These are phyloP conservation scores for Emergomyces orientalis DNA, from an alignment of 2,329 filamentous ascomycete species.

Conservation along the genomic window DNA sequence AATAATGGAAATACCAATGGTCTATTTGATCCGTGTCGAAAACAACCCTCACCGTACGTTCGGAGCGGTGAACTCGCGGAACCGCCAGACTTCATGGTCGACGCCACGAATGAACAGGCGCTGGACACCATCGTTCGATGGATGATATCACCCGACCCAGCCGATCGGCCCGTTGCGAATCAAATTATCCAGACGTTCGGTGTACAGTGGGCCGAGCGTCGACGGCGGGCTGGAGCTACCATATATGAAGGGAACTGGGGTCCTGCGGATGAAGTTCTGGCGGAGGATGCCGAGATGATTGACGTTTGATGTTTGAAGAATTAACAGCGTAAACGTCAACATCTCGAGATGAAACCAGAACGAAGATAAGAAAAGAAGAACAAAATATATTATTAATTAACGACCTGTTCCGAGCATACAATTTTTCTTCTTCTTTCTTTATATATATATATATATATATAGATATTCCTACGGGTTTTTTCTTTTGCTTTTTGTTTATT, in stretches of 20 bases:
- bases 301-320: slow-evolving; percentile 37
- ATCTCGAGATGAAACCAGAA: not conserved
- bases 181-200: slow-evolving; percentile 65
- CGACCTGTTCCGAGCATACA: not conserved
- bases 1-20: not conserved
- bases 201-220: slow-evolving; percentile 66
- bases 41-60: slow-evolving; percentile 16
- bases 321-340: slow-evolving; percentile 8
- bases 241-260: slow-evolving; percentile 96
- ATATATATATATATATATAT: not conserved
- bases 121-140: slow-evolving; percentile 75
- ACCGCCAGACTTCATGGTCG: slow-evolving; percentile 83
- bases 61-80: slow-evolving; percentile 51
- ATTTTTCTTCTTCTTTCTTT: not conserved
- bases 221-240: slow-evolving; percentile 79
- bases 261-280: slow-evolving; percentile 56
- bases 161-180: slow-evolving; percentile 61
- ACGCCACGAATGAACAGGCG: slow-evolving; percentile 60
- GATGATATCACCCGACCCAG: slow-evolving; percentile 75
- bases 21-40: slow-evolving; percentile 20
- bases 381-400: not conserved
- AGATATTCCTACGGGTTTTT: not conserved
- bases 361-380: not conserved
- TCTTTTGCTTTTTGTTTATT: not conserved
- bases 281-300: slow-evolving; percentile 54